phyloP scores from a whole-genome alignment of 1,284 basidiomycete genomes.

The Rhodotorula sp. region DNA sequence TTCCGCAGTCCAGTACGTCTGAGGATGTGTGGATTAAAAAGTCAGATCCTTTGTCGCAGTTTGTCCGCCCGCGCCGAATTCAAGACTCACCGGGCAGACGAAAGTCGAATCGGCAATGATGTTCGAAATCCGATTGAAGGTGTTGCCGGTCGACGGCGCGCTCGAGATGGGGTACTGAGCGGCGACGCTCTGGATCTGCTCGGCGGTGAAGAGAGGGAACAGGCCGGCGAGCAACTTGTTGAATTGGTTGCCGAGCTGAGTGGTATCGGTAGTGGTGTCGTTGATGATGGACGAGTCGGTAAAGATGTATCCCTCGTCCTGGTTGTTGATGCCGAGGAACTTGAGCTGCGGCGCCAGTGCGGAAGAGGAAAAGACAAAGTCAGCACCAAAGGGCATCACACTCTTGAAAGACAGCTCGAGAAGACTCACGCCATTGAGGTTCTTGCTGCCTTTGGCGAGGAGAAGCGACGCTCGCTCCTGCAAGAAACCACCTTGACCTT shows the following conservation, averaged over 20 bases:
- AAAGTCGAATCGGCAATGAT: slow-evolving; percentile 4
- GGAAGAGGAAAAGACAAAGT: not conserved
- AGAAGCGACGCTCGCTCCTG: not conserved
- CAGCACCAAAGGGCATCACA: not conserved
- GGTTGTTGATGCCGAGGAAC: slow-evolving; percentile 3
- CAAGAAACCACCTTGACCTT: not conserved
- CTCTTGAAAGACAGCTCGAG: too few species aligned
- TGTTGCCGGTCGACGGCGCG: not conserved
- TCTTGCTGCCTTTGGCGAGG: not conserved
- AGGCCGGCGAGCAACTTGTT: slow-evolving; percentile 3
- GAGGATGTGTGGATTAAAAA: not conserved
- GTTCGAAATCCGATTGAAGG: not conserved
- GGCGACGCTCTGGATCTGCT: not conserved
- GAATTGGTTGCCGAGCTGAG: slow-evolving; percentile 1
- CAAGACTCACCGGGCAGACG: not conserved
- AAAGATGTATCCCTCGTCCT: slow-evolving; percentile 1
- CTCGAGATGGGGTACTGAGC: not conserved
- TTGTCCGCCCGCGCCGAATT: not conserved
- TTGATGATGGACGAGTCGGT: not conserved
- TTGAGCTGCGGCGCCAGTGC: not conserved
- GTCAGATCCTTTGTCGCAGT: not conserved
- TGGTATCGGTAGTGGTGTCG: not conserved
- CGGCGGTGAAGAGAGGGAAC: not conserved
- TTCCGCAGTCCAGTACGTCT: slow-evolving; percentile 2
- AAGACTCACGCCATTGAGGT: not conserved